A percentile compares a stretch with the other conserved stretches of the same genome.
Evolutionary conservation across 148 eudicot genomes (phyloP).

Genomic region (Camellia sinensis): DNA sequence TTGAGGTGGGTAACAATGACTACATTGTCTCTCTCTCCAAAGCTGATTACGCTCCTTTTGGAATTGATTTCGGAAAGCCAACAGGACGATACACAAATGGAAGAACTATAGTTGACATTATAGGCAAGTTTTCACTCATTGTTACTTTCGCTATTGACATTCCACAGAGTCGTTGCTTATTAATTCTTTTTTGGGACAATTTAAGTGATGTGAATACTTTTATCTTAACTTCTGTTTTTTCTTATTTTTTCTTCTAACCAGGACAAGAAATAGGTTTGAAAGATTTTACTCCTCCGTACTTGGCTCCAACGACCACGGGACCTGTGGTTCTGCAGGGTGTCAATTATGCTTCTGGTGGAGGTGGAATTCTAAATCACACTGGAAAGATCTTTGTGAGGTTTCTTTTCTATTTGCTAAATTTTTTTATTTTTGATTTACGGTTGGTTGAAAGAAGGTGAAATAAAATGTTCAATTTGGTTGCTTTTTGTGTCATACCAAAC

Average conservation of each 20-base stretch:
- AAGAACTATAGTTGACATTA: constrained; percentile 68
- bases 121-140: constrained; percentile 36
- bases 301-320: constrained; percentile 80
- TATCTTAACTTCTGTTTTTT: neutral
- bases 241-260: constrained; percentile 21
- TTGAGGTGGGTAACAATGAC: constrained; percentile 76
- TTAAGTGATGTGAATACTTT: neutral
- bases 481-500: neutral
- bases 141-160: neutral
- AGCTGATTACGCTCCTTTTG: constrained; percentile 62
- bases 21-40: constrained; percentile 64
- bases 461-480: neutral
- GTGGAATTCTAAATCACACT: constrained; percentile 72
- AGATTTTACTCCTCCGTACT: constrained; percentile 63
- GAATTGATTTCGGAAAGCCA: constrained; percentile 72
- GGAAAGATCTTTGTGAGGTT: constrained; percentile 69
- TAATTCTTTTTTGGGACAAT: neutral
- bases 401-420: neutral
- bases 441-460: neutral
- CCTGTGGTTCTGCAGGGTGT: constrained; percentile 56
- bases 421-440: neutral
- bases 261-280: constrained; percentile 61
- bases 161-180: neutral
- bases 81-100: constrained; percentile 78
- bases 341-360: constrained; percentile 93